These are phyloP conservation scores for Filosporella fistucella DNA, from an alignment of 495 filamentous ascomycete species.

Conservation along the genomic window DNA sequence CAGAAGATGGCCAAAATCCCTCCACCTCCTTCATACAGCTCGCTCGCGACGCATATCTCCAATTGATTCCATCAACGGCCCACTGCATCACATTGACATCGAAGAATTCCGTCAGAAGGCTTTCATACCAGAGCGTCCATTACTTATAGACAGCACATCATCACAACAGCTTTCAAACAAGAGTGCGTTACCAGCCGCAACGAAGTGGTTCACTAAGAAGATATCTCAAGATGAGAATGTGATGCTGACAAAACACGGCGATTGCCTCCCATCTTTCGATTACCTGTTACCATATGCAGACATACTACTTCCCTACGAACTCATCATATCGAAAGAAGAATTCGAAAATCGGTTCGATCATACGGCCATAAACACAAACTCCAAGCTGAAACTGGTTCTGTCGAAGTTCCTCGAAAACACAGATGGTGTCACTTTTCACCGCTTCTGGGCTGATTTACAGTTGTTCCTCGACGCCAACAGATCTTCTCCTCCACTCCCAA, in stretches of 20 bases:
- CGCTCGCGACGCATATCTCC: too few species aligned
- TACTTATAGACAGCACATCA: slow-evolving; percentile 21
- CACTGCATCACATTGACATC: slow-evolving; percentile 14
- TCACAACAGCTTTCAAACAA: background rate
- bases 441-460: slow-evolving; percentile 17
- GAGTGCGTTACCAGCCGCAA: slow-evolving; percentile 12
- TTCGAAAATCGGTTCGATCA: too few species aligned
- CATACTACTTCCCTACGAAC: slow-evolving; percentile 23
- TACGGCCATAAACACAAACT: too few species aligned
- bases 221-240: background rate
- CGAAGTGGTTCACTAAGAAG: slow-evolving; percentile 16
- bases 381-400: too few species aligned
- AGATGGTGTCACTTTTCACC: too few species aligned
- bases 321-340: too few species aligned
- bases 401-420: too few species aligned
- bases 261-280: background rate
- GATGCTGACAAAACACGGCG: background rate
- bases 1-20: too few species aligned
- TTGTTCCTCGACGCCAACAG: slow-evolving; percentile 14
- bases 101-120: slow-evolving; percentile 19
- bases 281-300: slow-evolving; percentile 18
- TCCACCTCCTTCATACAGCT: too few species aligned
- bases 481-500: background rate
- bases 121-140: slow-evolving; percentile 22
- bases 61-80: too few species aligned